Evolutionary conservation across 345 rosid species (phyloP).

Genomic region (Bretschneidera sinensis): DNA sequence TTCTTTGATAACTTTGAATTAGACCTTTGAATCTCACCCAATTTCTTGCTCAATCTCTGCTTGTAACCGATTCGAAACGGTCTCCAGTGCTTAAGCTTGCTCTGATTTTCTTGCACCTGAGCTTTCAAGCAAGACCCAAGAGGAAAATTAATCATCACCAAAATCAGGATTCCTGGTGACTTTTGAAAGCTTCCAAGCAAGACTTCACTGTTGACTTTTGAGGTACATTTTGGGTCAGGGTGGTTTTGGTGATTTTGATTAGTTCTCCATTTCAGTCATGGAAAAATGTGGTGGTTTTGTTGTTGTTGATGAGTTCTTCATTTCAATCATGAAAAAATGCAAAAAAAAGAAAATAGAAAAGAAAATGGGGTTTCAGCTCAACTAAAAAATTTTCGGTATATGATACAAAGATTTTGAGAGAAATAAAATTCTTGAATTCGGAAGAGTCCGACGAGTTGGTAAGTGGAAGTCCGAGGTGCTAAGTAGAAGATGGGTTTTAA

Average conservation of each 20-base stretch:
- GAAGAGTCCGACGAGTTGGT: too few relatives aligned
- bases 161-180: conserved; percentile 46
- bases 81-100: conserved; percentile 73
- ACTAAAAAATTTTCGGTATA: not conserved
- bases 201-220: conserved; percentile 10
- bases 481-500: too few relatives aligned
- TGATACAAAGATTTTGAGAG: too few relatives aligned
- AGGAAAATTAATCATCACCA: conserved; percentile 33
- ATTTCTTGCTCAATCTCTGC: conserved; percentile 69
- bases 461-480: too few relatives aligned
- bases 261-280: too few relatives aligned
- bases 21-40: conserved; percentile 53
- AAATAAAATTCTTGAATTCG: not conserved
- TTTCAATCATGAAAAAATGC: conserved; percentile 36
- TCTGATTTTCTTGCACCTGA: conserved; percentile 88
- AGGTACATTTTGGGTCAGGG: conserved; percentile 6
- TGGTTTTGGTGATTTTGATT: too few relatives aligned
- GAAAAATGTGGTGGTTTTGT: conserved; percentile 53
- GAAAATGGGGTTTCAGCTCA: not conserved
- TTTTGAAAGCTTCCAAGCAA: too few relatives aligned
- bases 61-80: conserved; percentile 70
- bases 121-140: conserved; percentile 82
- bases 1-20: conserved; percentile 54
- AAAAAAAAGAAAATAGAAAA: too few relatives aligned
- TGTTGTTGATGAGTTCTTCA: conserved; percentile 32